Evolutionary conservation across 2,329 filamentous ascomycete species (phyloP).

Genomic region (Sphaerostilbella broomeana): DNA sequence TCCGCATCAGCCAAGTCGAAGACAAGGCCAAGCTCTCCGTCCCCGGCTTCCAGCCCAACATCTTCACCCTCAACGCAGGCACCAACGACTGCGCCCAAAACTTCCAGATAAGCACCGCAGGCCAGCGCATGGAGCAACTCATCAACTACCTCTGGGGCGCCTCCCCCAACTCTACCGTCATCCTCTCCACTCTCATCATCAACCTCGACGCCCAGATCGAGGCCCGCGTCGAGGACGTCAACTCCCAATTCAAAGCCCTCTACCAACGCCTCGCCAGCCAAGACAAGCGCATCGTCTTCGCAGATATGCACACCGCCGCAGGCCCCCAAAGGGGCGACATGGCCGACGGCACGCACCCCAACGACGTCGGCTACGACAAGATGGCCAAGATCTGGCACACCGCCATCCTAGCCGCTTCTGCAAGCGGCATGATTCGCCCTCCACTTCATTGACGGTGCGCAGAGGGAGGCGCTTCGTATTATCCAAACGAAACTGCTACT

Average conservation of each 20-base stretch:
- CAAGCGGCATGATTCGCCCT: no score
- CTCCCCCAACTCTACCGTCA: slow-evolving; percentile 28
- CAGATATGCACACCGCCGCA: slow-evolving; percentile 31
- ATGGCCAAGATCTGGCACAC: slow-evolving; percentile 35
- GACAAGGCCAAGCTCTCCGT: slow-evolving; percentile 28
- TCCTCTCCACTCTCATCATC: slow-evolving; percentile 34
- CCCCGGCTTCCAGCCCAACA: slow-evolving; percentile 29
- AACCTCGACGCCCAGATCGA: slow-evolving; percentile 24
- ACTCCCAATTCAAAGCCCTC: slow-evolving; percentile 25
- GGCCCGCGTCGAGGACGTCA: slow-evolving; percentile 26
- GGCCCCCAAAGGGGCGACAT: slow-evolving; percentile 28
- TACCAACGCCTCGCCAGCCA: slow-evolving; percentile 23
- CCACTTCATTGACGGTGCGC: no score
- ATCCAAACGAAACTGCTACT: no score
- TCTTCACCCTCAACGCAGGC: slow-evolving; percentile 37
- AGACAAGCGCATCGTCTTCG: slow-evolving; percentile 30
- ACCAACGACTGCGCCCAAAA: slow-evolving; percentile 37
- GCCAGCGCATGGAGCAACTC: slow-evolving; percentile 29
- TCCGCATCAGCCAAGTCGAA: slow-evolving; percentile 34
- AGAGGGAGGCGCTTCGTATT: no score
- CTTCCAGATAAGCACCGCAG: slow-evolving; percentile 24
- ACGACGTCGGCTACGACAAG: slow-evolving; percentile 33
- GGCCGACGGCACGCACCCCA: slow-evolving; percentile 34
- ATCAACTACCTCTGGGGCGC: slow-evolving; percentile 28
- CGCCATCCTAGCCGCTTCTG: no score